Evolutionary conservation across 306 rosid species (phyloP).

Genomic region (Prunus mongolica): DNA sequence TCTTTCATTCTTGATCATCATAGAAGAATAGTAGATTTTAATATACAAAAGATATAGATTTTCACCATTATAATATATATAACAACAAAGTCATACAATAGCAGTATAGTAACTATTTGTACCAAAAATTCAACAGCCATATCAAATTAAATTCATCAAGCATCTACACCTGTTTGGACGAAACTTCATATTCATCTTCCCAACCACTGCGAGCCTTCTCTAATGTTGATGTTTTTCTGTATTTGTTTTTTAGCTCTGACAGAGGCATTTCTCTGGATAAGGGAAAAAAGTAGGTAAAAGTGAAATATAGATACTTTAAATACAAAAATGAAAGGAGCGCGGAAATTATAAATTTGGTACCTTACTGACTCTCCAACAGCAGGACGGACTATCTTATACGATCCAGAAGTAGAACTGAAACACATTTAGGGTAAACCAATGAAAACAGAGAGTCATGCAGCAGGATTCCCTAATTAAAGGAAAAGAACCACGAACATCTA

Average conservation of each 20-base stretch:
- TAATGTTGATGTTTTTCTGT: conserved; percentile 68
- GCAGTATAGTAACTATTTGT: neutral
- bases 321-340: conserved; percentile 12
- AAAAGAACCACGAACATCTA: neutral
- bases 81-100: neutral
- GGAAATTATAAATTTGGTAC: conserved; percentile 38
- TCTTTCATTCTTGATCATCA: neutral
- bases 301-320: neutral
- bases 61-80: neutral
- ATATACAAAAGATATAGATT: neutral
- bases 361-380: conserved; percentile 93
- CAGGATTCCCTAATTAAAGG: neutral
- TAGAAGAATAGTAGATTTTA: neutral
- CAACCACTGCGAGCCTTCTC: conserved; percentile 88
- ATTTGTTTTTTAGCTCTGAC: conserved; percentile 77
- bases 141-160: conserved; percentile 13
- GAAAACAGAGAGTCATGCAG: conserved; percentile 5
- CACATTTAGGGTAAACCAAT: conserved; percentile 21
- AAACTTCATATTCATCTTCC: conserved; percentile 86
- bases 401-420: conserved; percentile 78
- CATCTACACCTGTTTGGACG: conserved; percentile 87
- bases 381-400: conserved; percentile 87
- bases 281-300: conserved; percentile 10
- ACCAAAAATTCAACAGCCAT: neutral
- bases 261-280: conserved; percentile 83